Conservation (phyloP, 2,329 filamentous ascomycete genomes). For the Leptosphaerulina australis region DNA sequence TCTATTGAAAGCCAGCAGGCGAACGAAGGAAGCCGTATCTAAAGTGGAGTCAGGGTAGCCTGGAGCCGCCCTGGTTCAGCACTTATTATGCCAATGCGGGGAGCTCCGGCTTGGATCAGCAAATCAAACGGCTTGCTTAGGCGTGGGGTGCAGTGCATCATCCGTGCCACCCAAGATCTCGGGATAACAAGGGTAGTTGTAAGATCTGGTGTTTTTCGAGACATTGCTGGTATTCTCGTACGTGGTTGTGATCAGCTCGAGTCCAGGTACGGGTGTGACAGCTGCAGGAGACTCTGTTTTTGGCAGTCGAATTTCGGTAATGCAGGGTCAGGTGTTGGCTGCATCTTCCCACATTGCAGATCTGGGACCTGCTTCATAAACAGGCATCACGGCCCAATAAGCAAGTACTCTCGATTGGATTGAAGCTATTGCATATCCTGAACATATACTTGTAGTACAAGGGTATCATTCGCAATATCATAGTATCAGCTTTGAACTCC, state of each 20-base stretch:
- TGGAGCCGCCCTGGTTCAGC: neutral
- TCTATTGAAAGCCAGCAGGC: slow-evolving; percentile 12
- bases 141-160: slow-evolving; percentile 53
- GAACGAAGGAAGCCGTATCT: slow-evolving; percentile 7
- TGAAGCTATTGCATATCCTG: neutral
- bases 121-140: slow-evolving; percentile 46
- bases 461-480: slow-evolving; percentile 10
- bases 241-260: slow-evolving; percentile 12
- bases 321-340: slow-evolving; percentile 5
- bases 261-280: slow-evolving; percentile 20
- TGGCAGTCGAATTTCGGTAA: slow-evolving; percentile 9
- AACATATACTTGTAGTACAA: slow-evolving; percentile 12
- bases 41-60: slow-evolving; percentile 9
- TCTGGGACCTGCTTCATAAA: neutral
- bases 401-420: neutral
- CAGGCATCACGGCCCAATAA: neutral
- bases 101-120: slow-evolving; percentile 6
- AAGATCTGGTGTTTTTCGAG: slow-evolving; percentile 17
- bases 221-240: slow-evolving; percentile 23
- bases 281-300: slow-evolving; percentile 16
- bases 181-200: slow-evolving; percentile 60
- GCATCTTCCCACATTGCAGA: neutral
- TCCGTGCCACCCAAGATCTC: slow-evolving; percentile 50
- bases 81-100: slow-evolving; percentile 8
- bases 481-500: neutral